Conservation (phyloP, 177 flowering plant genomes). For the Vitis hybrid region DNA sequence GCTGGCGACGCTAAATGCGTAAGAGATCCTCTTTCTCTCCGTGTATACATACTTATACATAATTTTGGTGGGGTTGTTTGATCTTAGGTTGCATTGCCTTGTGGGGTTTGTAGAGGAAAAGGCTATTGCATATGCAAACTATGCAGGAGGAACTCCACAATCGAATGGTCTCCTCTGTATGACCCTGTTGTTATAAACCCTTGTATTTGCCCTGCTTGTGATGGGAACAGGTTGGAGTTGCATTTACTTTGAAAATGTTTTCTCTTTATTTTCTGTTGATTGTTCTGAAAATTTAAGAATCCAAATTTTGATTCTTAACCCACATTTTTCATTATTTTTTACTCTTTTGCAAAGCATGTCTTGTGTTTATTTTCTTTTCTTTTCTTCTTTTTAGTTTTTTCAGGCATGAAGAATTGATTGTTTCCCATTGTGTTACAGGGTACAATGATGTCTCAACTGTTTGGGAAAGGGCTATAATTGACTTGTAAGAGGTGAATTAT, state of each 20-base stretch:
- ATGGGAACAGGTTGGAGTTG: constrained; percentile 56
- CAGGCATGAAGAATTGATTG: background rate
- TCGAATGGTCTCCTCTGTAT: constrained; percentile 73
- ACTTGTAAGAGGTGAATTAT: background rate
- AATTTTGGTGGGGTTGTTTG: too few species aligned
- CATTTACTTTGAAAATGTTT: background rate
- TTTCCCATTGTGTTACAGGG: constrained; percentile 36
- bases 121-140: constrained; percentile 71
- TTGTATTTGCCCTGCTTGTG: constrained; percentile 82
- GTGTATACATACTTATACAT: too few species aligned
- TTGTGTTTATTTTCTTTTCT: too few species aligned
- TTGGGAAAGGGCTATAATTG: constrained; percentile 56
- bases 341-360: too few species aligned
- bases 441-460: constrained; percentile 74
- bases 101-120: constrained; percentile 55
- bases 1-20: constrained; percentile 22
- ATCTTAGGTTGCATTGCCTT: constrained; percentile 30
- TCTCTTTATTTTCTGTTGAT: background rate
- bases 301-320: too few species aligned
- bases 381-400: too few species aligned
- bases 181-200: constrained; percentile 70
- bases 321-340: too few species aligned
- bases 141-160: constrained; percentile 61
- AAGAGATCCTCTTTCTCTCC: background rate
- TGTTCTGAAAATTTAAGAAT: background rate